Base-by-base conservation (phyloP, 352 stramenopile species). In the Phytophthora palmivora region DNA sequence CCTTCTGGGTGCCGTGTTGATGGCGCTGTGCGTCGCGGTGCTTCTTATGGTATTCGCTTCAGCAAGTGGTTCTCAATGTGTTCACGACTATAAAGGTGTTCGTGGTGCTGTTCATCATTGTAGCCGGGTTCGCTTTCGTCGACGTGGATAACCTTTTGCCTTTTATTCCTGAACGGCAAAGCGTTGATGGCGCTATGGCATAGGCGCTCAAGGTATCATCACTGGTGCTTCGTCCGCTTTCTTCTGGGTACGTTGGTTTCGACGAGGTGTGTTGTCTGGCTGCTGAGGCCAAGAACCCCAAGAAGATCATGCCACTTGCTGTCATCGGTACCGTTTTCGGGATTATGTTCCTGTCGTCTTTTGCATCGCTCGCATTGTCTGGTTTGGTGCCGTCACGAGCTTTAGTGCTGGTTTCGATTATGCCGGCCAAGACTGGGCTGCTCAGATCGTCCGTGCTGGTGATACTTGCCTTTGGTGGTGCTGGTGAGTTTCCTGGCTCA, bases 241-340 rank as follows among this genome's bases (percentile, higher is more conserved):
- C 77, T 98, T 98, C 73, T n/a, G 92, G 92, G 26, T 98, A 95
- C 66, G 74, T 98, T 38, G 95, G 95, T 7, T 98, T 97, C 62
- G 95, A 98, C 69, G 94, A 98, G 56, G 85, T 98, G 11, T 97
- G 89, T 63, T 97, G 91, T 64, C 67, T 98, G 4, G 85, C 90
- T n/a, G 85, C 83, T 12, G 87, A 95, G 49, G 78, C 79, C 10
- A 87, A 89, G 59, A 84, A 95, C 70, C 82, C 85, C n/a, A 74
- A 82, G 41, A 79, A 76, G 41, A 86, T 89, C 62, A 84, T 97
- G 68, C 90, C 92, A 2, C 52, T 76, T 15, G 84, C 84, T 15
- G 88, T 98, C 45, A 86, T 97, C 19, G 79, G 78, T 9, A 95
- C 92, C 3, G 72, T 98, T 7, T 30, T 68, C n/a, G 74, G 82